Conservation (phyloP, 495 filamentous ascomycete species). For the Tuber umbilicatum region DNA sequence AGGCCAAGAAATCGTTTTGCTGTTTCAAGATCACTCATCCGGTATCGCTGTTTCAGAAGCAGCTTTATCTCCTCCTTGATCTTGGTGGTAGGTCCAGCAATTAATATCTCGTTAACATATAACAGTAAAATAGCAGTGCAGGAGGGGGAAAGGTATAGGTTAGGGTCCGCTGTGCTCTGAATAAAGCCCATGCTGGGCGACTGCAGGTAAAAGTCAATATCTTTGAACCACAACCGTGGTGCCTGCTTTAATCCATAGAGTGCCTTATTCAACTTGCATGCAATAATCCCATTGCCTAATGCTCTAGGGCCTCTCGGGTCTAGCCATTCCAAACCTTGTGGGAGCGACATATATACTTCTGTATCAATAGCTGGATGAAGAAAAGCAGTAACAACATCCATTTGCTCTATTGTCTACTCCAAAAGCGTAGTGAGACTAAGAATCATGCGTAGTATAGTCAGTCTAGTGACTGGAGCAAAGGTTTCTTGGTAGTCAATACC, state of each 20-base stretch:
- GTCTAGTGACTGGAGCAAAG: slow-evolving; percentile 8
- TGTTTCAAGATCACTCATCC: too few relatives aligned
- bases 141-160: neutral
- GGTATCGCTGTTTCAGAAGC: too few relatives aligned
- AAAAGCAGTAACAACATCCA: slow-evolving; percentile 21
- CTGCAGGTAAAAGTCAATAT: neutral
- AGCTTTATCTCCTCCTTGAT: too few relatives aligned
- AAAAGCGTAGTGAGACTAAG: neutral
- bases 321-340: neutral
- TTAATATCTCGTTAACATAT: too few relatives aligned
- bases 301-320: too few relatives aligned
- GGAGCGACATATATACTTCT: neutral
- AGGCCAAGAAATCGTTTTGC: too few relatives aligned
- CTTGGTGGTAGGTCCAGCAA: too few relatives aligned
- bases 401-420: slow-evolving; percentile 5
- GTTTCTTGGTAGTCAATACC: slow-evolving; percentile 1
- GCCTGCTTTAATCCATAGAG: slow-evolving; percentile 2
- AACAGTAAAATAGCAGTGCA: too few relatives aligned
- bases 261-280: neutral
- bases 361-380: slow-evolving; percentile 9
- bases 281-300: too few relatives aligned
- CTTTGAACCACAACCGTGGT: neutral
- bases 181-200: neutral
- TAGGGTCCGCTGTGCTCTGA: neutral
- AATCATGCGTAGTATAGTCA: neutral